phyloP scores from a whole-genome alignment of 345 rosid genomes.

The Lenwebbia sp. region DNA sequence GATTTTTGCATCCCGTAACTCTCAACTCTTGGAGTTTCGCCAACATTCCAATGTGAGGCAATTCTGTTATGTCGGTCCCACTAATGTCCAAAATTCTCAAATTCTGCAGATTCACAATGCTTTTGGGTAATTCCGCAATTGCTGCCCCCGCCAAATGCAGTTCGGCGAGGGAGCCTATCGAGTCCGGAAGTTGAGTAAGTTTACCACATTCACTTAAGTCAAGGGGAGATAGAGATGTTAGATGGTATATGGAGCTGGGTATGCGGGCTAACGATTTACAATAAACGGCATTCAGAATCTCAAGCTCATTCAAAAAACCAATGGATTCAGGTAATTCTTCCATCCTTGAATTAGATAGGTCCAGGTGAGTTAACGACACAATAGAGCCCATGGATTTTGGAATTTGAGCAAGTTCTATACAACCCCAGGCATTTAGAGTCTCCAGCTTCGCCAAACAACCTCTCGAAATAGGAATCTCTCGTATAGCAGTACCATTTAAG shows the following conservation, averaged over 20 bases:
- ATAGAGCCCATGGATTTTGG: not conserved
- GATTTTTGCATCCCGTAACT: not conserved
- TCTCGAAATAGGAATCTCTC: not conserved
- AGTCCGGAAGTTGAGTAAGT: not conserved
- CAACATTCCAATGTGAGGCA: not conserved
- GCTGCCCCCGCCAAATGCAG: not conserved
- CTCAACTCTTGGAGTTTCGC: not conserved
- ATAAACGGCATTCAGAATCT: not conserved
- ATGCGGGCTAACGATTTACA: not conserved
- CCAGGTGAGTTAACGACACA: not conserved
- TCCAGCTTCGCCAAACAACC: not conserved
- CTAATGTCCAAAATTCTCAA: not conserved
- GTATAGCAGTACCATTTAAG: accelerated
- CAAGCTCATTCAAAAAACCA: not conserved
- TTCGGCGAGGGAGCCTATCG: not conserved
- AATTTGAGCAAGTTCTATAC: not conserved
- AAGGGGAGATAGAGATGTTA: not conserved
- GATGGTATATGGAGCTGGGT: not conserved
- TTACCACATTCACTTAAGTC: accelerated
- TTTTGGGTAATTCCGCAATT: not conserved
- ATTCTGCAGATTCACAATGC: not conserved
- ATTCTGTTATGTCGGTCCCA: accelerated
- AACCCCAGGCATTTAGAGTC: accelerated
- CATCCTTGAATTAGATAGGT: not conserved
- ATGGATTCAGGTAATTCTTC: not conserved